These are phyloP conservation scores for Chiua virens DNA, from an alignment of 768 basidiomycete genomes.

Conservation along the genomic window DNA sequence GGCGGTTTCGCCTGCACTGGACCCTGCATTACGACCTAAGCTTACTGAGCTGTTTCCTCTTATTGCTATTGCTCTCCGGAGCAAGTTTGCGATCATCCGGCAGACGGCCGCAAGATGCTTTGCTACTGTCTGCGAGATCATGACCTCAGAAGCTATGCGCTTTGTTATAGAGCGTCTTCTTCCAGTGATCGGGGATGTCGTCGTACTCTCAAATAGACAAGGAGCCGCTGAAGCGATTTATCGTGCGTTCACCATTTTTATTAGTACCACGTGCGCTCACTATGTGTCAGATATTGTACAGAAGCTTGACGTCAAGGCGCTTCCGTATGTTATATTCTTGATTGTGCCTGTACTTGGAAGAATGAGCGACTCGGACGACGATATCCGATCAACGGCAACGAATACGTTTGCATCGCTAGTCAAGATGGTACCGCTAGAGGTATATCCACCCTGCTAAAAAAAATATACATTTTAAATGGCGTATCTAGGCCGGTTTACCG, in stretches of 20 bases:
- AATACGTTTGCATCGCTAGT: constrained; percentile 96
- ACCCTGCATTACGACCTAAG: constrained; percentile 65
- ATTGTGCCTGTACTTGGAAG: constrained; percentile 94
- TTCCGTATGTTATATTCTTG: constrained; percentile 96
- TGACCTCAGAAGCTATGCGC: constrained; percentile 84
- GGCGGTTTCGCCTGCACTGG: constrained; percentile 74
- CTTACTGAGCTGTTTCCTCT: constrained; percentile 74
- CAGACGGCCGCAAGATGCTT: constrained; percentile 86
- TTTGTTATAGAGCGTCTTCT: constrained; percentile 85
- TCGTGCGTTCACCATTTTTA: constrained; percentile 55
- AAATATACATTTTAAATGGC: neutral
- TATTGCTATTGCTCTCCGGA: constrained; percentile 75
- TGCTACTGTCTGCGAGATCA: constrained; percentile 82
- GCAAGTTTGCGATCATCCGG: constrained; percentile 86
- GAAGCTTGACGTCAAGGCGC: constrained; percentile 86
- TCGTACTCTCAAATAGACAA: constrained; percentile 73
- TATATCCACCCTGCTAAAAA: constrained; percentile 31
- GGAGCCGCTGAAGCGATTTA: constrained; percentile 90
- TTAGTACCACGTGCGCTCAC: constrained; percentile 9
- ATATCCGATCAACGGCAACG: constrained; percentile 91
- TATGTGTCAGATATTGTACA: constrained; percentile 77
- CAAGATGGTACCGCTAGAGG: constrained; percentile 98
- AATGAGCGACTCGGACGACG: constrained; percentile 94
- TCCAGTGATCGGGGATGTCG: constrained; percentile 78
- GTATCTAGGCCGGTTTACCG: constrained; percentile 83